phyloP scores from a whole-genome alignment of 2,329 filamentous ascomycete genomes.

The Apiospora hydei region DNA sequence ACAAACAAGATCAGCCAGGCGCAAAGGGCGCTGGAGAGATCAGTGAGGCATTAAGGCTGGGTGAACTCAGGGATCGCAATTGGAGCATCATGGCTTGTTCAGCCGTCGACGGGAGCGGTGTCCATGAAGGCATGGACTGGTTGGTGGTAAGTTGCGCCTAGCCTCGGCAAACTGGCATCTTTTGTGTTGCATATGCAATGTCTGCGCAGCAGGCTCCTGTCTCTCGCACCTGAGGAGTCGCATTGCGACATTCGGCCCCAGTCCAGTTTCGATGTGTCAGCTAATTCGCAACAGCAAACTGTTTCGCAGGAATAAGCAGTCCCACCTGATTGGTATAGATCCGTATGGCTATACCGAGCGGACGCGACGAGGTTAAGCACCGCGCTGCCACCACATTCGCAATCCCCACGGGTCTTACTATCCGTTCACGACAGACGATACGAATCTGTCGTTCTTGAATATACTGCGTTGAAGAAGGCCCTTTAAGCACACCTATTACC shows the following conservation, averaged over 20 bases:
- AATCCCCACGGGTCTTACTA: neutral
- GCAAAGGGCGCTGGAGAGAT: slow-evolving; percentile 97
- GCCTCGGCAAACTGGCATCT: neutral
- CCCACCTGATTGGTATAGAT: neutral
- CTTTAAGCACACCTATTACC: slow-evolving; percentile 7
- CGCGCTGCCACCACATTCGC: neutral
- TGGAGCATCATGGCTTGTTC: slow-evolving; percentile 99
- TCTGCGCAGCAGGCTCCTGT: neutral
- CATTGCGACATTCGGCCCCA: no score
- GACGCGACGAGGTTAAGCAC: neutral
- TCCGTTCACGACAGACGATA: slow-evolving; percentile 4
- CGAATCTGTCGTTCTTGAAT: slow-evolving; percentile 2
- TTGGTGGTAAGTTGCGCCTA: slow-evolving; percentile 71
- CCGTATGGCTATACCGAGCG: neutral
- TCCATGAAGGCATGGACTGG: slow-evolving; percentile 99
- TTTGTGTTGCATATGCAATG: neutral
- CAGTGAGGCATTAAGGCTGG: slow-evolving; percentile 87
- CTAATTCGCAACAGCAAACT: slow-evolving; percentile 23
- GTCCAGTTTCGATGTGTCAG: neutral
- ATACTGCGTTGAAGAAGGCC: slow-evolving; percentile 1
- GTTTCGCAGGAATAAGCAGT: slow-evolving; percentile 18
- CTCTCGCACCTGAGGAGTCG: neutral
- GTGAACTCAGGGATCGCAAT: slow-evolving; percentile 92
- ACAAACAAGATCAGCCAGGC: slow-evolving; percentile 98
- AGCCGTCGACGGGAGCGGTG: slow-evolving; percentile 92